phyloP scores from a whole-genome alignment of 2,329 filamentous ascomycete species.

The Botryotinia narcissicola region DNA sequence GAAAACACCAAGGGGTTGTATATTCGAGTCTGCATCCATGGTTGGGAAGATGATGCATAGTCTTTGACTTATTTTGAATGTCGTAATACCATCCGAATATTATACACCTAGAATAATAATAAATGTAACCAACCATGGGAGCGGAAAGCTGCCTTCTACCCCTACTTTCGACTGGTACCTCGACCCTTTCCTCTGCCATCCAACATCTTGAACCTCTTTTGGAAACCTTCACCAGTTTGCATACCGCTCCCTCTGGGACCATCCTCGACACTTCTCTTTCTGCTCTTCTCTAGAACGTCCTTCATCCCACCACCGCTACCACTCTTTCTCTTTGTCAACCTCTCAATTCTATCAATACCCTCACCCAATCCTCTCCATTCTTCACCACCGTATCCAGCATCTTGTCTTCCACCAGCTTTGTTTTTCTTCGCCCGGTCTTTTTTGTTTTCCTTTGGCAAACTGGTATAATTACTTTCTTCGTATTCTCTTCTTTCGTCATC shows the following conservation, averaged over 20 bases:
- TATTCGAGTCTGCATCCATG: background rate
- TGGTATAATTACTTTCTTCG: conserved; percentile 89
- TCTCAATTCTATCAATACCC: conserved; percentile 81
- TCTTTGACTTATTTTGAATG: too few species aligned
- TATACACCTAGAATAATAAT: background rate
- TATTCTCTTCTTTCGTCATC: conserved; percentile 81
- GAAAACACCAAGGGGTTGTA: background rate
- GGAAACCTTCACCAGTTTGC: conserved; percentile 71
- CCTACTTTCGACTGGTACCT: conserved; percentile 25
- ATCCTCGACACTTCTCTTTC: conserved; percentile 77
- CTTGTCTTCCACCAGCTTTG: conserved; percentile 45
- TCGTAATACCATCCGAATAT: background rate
- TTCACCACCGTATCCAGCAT: conserved; percentile 78
- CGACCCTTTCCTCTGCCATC: conserved; percentile 43
- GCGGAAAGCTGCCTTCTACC: background rate
- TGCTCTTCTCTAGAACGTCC: conserved; percentile 72
- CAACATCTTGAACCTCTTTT: conserved; percentile 62
- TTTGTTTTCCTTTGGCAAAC: conserved; percentile 82
- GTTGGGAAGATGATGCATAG: background rate
- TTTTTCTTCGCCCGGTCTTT: conserved; percentile 69
- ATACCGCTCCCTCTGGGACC: conserved; percentile 64
- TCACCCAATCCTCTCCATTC: conserved; percentile 87
- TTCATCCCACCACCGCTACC: conserved; percentile 46
- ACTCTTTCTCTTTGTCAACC: conserved; percentile 70
- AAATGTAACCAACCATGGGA: background rate